A percentile compares a stretch with the other conserved stretches of the same genome.
Conservation (phyloP, 495 filamentous ascomycete genomes). For the Daldinia childiae region DNA sequence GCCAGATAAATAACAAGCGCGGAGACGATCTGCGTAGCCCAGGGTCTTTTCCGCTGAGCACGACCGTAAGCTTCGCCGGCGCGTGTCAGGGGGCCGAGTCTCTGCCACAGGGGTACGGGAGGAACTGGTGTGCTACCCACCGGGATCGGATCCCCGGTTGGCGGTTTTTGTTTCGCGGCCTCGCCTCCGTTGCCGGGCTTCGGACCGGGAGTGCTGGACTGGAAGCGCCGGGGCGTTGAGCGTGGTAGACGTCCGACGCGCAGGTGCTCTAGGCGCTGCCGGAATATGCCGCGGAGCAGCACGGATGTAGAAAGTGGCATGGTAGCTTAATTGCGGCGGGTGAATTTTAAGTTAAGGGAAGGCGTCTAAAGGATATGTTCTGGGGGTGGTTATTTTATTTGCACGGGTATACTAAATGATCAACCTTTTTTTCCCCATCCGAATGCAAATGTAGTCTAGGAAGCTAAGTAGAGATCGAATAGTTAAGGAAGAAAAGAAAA, state of each 20-base stretch:
- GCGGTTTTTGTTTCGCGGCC: constrained; percentile 17
- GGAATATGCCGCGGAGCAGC: constrained; percentile 21
- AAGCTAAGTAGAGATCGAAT: no score
- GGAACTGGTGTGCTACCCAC: constrained; percentile 29
- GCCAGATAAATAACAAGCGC: constrained; percentile 80
- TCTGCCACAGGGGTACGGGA: constrained; percentile 57
- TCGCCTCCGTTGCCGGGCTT: neutral
- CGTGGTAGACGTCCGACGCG: constrained; percentile 19
- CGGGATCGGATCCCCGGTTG: constrained; percentile 18
- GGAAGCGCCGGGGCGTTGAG: constrained; percentile 31
- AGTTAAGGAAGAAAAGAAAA: no score
- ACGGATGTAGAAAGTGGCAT: constrained; percentile 17
- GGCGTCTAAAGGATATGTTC: neutral
- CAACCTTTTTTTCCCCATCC: no score
- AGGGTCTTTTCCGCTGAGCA: constrained; percentile 74
- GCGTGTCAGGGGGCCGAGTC: constrained; percentile 66
- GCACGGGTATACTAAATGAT: neutral
- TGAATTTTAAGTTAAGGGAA: neutral
- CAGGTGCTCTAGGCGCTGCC: constrained; percentile 26
- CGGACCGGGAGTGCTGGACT: constrained; percentile 19
- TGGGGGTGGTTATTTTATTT: neutral
- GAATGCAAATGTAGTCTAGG: neutral
- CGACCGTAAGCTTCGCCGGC: constrained; percentile 76
- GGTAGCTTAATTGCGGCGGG: neutral
- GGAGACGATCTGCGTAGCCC: constrained; percentile 78